Percentiles rank a stretch among this genome's conserved stretches.
These are phyloP conservation scores for Fusarium odoratissimum DNA, from an alignment of 2,329 filamentous ascomycete species.

Conservation along the genomic window DNA sequence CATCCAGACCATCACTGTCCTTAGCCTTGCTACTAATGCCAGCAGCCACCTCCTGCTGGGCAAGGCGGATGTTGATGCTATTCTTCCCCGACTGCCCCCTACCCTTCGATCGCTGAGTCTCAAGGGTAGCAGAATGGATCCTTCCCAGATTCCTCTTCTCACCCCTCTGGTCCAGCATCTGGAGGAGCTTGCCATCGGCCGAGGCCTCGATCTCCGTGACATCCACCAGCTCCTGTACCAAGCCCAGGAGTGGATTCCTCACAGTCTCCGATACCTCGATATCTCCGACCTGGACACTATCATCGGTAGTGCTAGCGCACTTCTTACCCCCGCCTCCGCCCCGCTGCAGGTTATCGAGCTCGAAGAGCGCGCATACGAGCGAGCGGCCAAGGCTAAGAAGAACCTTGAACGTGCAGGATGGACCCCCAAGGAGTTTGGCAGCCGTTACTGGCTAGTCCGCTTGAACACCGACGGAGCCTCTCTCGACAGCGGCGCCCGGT, in stretches of 20 bases:
- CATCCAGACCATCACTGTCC: conserved; percentile 70
- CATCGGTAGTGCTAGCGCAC: conserved; percentile 66
- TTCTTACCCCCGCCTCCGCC: conserved; percentile 69
- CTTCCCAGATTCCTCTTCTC: conserved; percentile 72
- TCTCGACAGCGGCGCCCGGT: conserved; percentile 62
- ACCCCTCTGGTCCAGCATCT: conserved; percentile 73
- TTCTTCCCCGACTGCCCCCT: conserved; percentile 73
- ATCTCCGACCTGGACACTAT: conserved; percentile 73
- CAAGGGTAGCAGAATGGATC: conserved; percentile 77
- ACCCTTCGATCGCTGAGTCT: conserved; percentile 80
- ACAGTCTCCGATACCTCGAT: conserved; percentile 79
- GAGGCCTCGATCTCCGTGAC: conserved; percentile 72
- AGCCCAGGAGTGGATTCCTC: conserved; percentile 58
- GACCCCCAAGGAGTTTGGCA: conserved; percentile 76
- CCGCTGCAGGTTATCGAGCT: conserved; percentile 84
- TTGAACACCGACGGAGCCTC: conserved; percentile 52
- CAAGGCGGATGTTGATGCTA: conserved; percentile 70
- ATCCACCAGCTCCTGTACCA: conserved; percentile 73
- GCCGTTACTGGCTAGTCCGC: conserved; percentile 75
- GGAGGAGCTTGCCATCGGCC: conserved; percentile 80
- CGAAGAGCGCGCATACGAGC: conserved; percentile 73
- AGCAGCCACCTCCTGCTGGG: conserved; percentile 78
- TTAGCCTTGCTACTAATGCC: conserved; percentile 79
- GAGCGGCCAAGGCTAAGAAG: conserved; percentile 71
- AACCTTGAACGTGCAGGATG: conserved; percentile 74